Conservation (phyloP, 2,329 filamentous ascomycete genomes). For the Didymella keratinophila region DNA sequence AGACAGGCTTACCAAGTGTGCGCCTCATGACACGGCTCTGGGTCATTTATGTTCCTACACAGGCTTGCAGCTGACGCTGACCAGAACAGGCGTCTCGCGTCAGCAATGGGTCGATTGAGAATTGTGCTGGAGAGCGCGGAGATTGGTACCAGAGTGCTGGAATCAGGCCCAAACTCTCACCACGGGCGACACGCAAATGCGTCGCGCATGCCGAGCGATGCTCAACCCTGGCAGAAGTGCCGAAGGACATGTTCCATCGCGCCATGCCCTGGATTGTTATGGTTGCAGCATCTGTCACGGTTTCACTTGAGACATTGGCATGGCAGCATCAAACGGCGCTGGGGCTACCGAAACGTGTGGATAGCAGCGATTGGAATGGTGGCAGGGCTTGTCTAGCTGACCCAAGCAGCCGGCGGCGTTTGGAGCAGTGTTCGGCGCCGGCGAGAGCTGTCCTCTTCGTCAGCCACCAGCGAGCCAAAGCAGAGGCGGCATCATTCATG, state of each 20-base stretch:
- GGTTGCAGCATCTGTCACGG: slow-evolving; percentile 21
- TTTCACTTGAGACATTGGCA: slow-evolving; percentile 17
- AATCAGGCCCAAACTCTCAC: slow-evolving; percentile 20
- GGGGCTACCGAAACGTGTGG: slow-evolving; percentile 11
- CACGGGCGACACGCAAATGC: slow-evolving; percentile 25
- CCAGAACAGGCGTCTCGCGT: slow-evolving; percentile 30
- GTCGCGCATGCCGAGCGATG: slow-evolving; percentile 25
- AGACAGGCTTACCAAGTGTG: slow-evolving; percentile 13
- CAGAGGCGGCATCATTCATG: slow-evolving; percentile 12
- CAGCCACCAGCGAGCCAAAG: slow-evolving; percentile 14
- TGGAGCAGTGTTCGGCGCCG: slow-evolving; percentile 19
- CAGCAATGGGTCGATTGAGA: slow-evolving; percentile 26
- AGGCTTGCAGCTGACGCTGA: slow-evolving; percentile 22
- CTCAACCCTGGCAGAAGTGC: slow-evolving; percentile 9
- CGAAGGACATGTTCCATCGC: slow-evolving; percentile 12
- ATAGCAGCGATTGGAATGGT: slow-evolving; percentile 11
- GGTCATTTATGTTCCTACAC: slow-evolving; percentile 21
- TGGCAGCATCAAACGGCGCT: slow-evolving; percentile 17
- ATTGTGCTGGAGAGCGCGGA: slow-evolving; percentile 26
- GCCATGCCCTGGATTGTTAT: slow-evolving; percentile 1
- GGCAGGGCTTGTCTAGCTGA: slow-evolving; percentile 22
- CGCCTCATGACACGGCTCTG: slow-evolving; percentile 23
- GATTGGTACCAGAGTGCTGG: slow-evolving; percentile 25
- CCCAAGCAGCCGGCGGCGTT: slow-evolving; percentile 18
- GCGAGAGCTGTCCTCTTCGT: slow-evolving; percentile 13